phyloP scores from a whole-genome alignment of 768 basidiomycete species.

The Mycena vitilis region DNA sequence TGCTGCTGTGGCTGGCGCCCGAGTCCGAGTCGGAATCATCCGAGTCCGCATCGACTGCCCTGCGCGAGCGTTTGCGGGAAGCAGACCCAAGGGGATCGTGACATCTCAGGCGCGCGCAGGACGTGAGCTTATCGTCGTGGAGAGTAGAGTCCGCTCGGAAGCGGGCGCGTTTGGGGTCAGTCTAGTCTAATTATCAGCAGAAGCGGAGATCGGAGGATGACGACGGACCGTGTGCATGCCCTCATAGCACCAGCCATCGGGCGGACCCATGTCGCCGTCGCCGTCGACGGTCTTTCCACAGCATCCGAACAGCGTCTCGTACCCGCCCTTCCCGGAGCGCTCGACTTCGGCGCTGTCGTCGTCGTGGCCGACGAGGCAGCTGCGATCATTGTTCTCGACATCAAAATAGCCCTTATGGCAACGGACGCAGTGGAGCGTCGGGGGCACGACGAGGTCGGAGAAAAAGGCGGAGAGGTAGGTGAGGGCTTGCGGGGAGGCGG shows the following conservation, averaged over 20 bases:
- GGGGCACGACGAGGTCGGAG: constrained; percentile 70
- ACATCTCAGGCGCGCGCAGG: constrained; percentile 70
- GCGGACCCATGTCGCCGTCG: constrained; percentile 84
- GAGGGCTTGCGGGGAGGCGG: constrained; percentile 53
- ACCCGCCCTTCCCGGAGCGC: constrained; percentile 57
- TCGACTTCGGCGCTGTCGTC: constrained; percentile 85
- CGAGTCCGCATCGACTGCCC: constrained; percentile 31
- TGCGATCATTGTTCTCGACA: constrained; percentile 77
- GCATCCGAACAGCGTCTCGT: constrained; percentile 76
- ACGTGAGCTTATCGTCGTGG: constrained; percentile 73
- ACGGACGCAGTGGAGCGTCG: constrained; percentile 76
- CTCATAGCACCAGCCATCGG: constrained; percentile 90
- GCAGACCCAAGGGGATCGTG: constrained; percentile 53
- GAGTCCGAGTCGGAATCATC: constrained; percentile 34
- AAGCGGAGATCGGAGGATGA: background rate
- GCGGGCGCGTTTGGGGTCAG: constrained; percentile 78
- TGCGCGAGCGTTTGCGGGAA: constrained; percentile 46
- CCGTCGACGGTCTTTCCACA: constrained; percentile 80
- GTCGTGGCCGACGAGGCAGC: constrained; percentile 79
- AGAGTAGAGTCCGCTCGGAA: constrained; percentile 82
- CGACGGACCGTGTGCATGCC: constrained; percentile 75
- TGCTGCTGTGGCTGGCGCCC: constrained; percentile 35
- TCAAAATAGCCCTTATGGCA: constrained; percentile 80
- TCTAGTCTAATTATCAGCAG: constrained; percentile 51
- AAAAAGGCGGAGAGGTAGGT: constrained; percentile 69